phyloP scores from a whole-genome alignment of 768 basidiomycete species.

The Cyclocybe cylindracea region DNA sequence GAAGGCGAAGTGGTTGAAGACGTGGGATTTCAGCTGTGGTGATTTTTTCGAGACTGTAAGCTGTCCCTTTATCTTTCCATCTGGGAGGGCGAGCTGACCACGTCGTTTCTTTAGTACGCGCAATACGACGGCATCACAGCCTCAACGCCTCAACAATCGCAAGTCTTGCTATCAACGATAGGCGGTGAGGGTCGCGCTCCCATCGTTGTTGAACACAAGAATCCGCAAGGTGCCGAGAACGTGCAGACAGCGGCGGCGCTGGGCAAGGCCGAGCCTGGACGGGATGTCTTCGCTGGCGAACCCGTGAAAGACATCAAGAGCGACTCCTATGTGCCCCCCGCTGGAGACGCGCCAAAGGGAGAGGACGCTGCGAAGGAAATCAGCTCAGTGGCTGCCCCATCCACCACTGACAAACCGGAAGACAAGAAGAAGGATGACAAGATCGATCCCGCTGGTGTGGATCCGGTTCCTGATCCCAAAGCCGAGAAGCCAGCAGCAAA shows the following conservation, averaged over 20 bases:
- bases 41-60: conserved; percentile 72
- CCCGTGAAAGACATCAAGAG: conserved; percentile 52
- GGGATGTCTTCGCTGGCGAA: conserved; percentile 66
- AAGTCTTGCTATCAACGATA: conserved; percentile 40
- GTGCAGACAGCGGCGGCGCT: conserved; percentile 39
- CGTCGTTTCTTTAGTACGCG: conserved; percentile 46
- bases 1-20: conserved; percentile 82
- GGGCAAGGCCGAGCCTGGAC: conserved; percentile 71
- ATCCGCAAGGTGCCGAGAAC: conserved; percentile 16
- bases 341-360: conserved; percentile 4
- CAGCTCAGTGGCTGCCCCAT: conserved; percentile 15
- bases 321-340: conserved; percentile 17
- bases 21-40: conserved; percentile 95
- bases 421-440: conserved; percentile 6
- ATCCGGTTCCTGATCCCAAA: conserved; percentile 1
- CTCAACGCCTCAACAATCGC: conserved; percentile 40
- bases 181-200: conserved; percentile 59
- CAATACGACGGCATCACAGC: conserved; percentile 44
- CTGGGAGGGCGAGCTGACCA: not conserved
- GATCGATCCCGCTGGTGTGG: conserved; percentile 5
- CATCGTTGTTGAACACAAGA: conserved; percentile 52
- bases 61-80: conserved; percentile 3
- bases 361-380: conserved; percentile 20
- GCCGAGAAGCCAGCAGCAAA: not conserved
- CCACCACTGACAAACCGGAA: conserved; percentile 1